Percentiles rank a stretch among this genome's conserved stretches.
Conservation (phyloP, 1,284 basidiomycete genomes). For the Tremellales sp. region DNA sequence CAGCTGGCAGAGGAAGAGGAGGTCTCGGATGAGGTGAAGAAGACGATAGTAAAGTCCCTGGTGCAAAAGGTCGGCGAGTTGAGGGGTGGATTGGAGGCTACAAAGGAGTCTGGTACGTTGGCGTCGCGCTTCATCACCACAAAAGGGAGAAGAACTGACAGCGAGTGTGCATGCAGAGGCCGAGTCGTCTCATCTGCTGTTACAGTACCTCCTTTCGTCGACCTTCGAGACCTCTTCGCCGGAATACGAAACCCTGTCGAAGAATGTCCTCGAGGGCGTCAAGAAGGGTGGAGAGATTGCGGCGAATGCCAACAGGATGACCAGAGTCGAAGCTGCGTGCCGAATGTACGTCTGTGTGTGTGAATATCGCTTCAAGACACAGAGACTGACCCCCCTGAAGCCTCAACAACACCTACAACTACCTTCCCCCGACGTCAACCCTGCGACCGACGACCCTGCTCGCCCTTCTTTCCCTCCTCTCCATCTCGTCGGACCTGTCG, state of each 20-base stretch:
- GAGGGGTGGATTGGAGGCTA: conserved; percentile 41
- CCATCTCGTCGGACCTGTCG: conserved; percentile 63
- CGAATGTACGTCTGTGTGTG: conserved; percentile 41
- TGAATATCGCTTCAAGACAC: background rate
- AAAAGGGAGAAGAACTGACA: background rate
- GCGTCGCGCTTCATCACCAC: background rate
- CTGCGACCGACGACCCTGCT: conserved; percentile 65
- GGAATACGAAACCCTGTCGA: conserved; percentile 32
- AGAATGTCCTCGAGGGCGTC: conserved; percentile 37
- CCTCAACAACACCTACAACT: conserved; percentile 83
- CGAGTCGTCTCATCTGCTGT: conserved; percentile 41
- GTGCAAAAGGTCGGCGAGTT: conserved; percentile 37
- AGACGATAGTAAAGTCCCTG: conserved; percentile 34
- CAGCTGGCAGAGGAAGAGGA: conserved; percentile 57
- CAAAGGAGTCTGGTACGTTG: conserved; percentile 41
- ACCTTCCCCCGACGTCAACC: conserved; percentile 64
- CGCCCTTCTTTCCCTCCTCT: conserved; percentile 59
- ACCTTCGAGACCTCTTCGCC: conserved; percentile 29
- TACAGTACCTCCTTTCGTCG: conserved; percentile 37
- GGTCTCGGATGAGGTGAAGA: conserved; percentile 54
- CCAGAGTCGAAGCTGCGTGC: conserved; percentile 39
- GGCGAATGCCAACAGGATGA: conserved; percentile 24
- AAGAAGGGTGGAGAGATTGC: conserved; percentile 38
- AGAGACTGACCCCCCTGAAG: conserved; percentile 49
- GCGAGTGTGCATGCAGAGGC: conserved; percentile 30